phyloP scores from a whole-genome alignment of 2,329 filamentous ascomycete genomes.

The Botrytis medusae region DNA sequence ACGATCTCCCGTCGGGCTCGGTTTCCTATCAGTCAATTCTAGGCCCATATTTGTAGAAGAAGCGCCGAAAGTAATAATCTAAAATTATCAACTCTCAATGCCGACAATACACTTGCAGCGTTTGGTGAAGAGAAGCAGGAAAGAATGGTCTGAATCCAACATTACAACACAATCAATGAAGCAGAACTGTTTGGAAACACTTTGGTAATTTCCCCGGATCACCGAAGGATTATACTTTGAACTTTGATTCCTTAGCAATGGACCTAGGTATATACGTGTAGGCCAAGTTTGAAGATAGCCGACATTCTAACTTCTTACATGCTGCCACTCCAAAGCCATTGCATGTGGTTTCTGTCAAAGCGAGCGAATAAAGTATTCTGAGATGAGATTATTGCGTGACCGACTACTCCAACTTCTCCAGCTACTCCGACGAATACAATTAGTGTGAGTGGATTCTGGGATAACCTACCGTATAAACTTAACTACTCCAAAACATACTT shows the following conservation, averaged over 20 bases:
- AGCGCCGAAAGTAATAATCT: not conserved
- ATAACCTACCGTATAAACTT: not conserved
- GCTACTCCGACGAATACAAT: not conserved
- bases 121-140: not conserved
- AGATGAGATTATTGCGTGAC: not conserved
- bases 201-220: not conserved
- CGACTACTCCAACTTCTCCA: not conserved
- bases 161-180: not conserved
- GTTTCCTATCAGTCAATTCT: not conserved
- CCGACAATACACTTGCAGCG: not conserved
- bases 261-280: not conserved
- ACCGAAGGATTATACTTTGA: not conserved
- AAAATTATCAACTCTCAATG: not conserved
- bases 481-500: not conserved
- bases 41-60: not conserved
- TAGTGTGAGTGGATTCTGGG: not conserved
- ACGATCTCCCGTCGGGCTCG: constrained; percentile 9
- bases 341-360: constrained; percentile 1
- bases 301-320: not conserved
- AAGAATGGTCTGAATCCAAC: not conserved
- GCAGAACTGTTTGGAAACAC: not conserved
- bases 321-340: not conserved
- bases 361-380: not conserved
- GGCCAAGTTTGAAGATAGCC: constrained; percentile 3
- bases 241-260: not conserved